Evolutionary conservation across 257 asterid species (phyloP), one percentile per base, ranked within the genome.

Genomic region (Osmanthus fragrans): DNA sequence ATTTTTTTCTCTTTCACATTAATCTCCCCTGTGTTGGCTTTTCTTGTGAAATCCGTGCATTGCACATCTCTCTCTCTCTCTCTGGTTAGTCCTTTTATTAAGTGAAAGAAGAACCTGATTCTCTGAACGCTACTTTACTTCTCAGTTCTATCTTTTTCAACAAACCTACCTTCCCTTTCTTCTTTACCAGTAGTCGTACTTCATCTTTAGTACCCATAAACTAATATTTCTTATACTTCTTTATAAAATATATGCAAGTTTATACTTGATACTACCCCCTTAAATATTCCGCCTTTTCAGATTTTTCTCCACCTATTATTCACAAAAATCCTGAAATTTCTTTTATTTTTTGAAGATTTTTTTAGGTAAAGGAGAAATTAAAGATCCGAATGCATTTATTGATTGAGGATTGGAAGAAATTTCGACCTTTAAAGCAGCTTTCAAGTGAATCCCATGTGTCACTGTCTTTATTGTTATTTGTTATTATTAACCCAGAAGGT

Each of bases 61-160:
- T 86, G 73, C 69, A 68, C 56, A 66, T 33, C 40, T 47, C 73
- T 56, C 68, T 25, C 27, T 29, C 65, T 58, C 74, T 72, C 4
- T 33, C 18, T 29, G 47, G 67, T 76, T 32, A 70, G 80, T 68
- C 84, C 80, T 86, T 83, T 79, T 56, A 73, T 85, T 82, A 83
- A 82, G 84, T 85, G 84, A 81, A 81, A 79, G 85, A 82, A 79
- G 96, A 90, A 89, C 85, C 90, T 70, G 91, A 86, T 90, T 88
- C 93, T 79, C 89, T 87, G 85, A 81, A 77, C 89, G 82, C 63
- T 84, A 75, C 85, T 74, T 84, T 84, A 42, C 85, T 80, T 42
- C 77, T 76, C 66, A 39, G 66, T 37, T 68, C 81, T 67, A 15
- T 71, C 76, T 68, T 72, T 83, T 73, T 70, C 21, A 76, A 79